phyloP scores from a whole-genome alignment of 495 filamentous ascomycete species.

The Friedmanniomyces simplex region DNA sequence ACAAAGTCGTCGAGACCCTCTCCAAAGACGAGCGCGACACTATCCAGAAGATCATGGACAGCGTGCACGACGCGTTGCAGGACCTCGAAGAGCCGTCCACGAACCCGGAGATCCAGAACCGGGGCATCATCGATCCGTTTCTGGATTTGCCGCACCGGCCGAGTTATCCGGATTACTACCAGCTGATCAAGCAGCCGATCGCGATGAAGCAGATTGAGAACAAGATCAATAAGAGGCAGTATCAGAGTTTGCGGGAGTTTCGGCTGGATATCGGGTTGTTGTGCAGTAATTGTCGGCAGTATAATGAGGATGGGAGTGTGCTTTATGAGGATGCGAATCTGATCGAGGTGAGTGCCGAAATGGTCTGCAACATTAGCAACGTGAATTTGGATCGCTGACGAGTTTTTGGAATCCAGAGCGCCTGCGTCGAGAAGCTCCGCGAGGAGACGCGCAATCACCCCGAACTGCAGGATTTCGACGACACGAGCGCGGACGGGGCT shows the following conservation, averaged over 20 bases:
- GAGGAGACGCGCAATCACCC: conserved; percentile 61
- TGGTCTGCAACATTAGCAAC: no score
- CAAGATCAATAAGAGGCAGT: conserved; percentile 90
- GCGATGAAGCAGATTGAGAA: conserved; percentile 86
- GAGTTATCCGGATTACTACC: conserved; percentile 85
- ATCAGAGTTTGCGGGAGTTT: conserved; percentile 69
- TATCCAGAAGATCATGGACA: conserved; percentile 65
- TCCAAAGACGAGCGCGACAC: conserved; percentile 44
- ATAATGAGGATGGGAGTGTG: conserved; percentile 88
- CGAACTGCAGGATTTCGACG: conserved; percentile 63
- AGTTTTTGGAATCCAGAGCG: conserved; percentile 26
- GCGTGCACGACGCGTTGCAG: conserved; percentile 67
- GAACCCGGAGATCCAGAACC: conserved; percentile 50
- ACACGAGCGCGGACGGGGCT: conserved; percentile 46
- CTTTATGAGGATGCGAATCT: conserved; percentile 84
- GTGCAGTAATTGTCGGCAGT: conserved; percentile 82
- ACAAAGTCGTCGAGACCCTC: conserved; percentile 50
- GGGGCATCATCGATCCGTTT: conserved; percentile 87
- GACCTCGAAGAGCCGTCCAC: conserved; percentile 55
- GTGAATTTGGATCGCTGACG: not conserved
- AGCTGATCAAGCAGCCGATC: conserved; percentile 83
- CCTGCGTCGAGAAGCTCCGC: conserved; percentile 55
- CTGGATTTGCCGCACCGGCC: conserved; percentile 80
- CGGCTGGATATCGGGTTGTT: conserved; percentile 69
- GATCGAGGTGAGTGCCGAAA: conserved; percentile 64